Conservation (phyloP, 106 monocot species). For the Xerophyta viscosa region DNA sequence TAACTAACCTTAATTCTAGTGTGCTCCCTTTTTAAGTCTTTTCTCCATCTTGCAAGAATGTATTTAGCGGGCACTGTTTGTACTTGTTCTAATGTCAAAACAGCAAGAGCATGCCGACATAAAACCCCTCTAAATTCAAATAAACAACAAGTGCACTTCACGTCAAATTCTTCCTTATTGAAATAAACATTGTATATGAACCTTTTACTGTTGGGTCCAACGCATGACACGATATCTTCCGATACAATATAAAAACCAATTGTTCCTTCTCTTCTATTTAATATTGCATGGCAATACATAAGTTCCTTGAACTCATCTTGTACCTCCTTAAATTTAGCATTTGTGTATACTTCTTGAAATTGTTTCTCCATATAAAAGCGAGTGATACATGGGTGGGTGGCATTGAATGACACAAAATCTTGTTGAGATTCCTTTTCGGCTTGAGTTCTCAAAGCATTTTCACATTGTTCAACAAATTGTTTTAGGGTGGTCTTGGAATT, state of each 20-base stretch:
- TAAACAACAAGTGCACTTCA: constrained; percentile 2
- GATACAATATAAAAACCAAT: neutral
- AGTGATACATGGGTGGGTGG: neutral
- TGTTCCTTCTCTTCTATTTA: neutral
- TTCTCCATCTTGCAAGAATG: constrained; percentile 7
- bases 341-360: constrained; percentile 1
- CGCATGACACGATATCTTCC: neutral
- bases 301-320: constrained; percentile 2
- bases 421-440: constrained; percentile 4
- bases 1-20: no score
- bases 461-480: neutral
- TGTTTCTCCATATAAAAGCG: neutral
- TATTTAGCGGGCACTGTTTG: neutral
- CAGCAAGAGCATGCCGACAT: constrained; percentile 6
- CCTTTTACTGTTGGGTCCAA: no score
- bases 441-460: constrained; percentile 2
- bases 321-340: neutral
- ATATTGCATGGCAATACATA: neutral
- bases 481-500: no score
- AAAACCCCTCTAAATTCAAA: constrained; percentile 8
- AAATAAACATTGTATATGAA: constrained; percentile 5
- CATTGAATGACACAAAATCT: constrained; percentile 2
- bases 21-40: no score
- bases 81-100: neutral
- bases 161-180: neutral